Conservation (phyloP, 2,329 filamentous ascomycete species). For the Xylaria sp. region DNA sequence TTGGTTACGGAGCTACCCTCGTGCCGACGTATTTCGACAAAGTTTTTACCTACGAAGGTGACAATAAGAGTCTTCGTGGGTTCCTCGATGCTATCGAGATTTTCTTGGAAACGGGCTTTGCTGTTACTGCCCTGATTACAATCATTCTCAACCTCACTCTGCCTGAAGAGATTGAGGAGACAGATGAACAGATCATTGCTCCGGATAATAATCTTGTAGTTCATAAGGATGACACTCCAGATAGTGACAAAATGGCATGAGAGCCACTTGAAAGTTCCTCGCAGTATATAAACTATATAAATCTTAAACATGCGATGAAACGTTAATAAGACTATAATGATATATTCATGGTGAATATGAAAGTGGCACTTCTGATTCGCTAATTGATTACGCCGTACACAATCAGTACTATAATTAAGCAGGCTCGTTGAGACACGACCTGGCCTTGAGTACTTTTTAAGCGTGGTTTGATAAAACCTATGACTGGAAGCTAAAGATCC, state of each 20-base stretch:
- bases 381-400: background rate
- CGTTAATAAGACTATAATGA: background rate
- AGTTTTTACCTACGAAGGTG: slow-evolving; percentile 77
- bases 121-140: slow-evolving; percentile 77
- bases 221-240: slow-evolving; percentile 30
- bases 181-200: slow-evolving; percentile 38
- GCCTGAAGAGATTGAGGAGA: slow-evolving; percentile 75
- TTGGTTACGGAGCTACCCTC: slow-evolving; percentile 77
- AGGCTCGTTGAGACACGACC: background rate
- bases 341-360: background rate
- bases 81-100: slow-evolving; percentile 80
- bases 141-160: slow-evolving; percentile 79
- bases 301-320: background rate
- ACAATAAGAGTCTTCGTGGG: slow-evolving; percentile 73
- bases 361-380: background rate
- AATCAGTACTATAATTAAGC: background rate
- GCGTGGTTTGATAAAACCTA: background rate
- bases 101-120: slow-evolving; percentile 79
- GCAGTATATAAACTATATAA: background rate
- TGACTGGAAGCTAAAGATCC: background rate
- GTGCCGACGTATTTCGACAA: slow-evolving; percentile 73
- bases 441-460: background rate
- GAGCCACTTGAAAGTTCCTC: background rate
- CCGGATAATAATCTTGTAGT: slow-evolving; percentile 20
- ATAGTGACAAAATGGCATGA: slow-evolving; percentile 32